Conservation (phyloP, 257 asterid species). For the Nicotiana knightiana region DNA sequence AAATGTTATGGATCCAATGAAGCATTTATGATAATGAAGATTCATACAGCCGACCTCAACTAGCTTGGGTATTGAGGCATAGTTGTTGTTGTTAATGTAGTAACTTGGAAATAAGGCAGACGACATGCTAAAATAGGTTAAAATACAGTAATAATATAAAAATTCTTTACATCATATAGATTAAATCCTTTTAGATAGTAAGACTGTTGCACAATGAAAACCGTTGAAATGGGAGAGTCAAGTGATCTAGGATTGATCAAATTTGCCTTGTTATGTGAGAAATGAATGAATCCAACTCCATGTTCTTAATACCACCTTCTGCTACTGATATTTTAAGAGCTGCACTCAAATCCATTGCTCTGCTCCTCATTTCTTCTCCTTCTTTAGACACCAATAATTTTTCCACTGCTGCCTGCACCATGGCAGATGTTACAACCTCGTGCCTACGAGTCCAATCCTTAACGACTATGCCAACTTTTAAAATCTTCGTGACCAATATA, state of each 20-base stretch:
- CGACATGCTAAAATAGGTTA: no score
- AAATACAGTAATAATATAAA: no score
- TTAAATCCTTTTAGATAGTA: no score
- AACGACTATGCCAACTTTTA: constrained; percentile 37
- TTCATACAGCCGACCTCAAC: no score
- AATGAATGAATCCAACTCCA: constrained; percentile 39
- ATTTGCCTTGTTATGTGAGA: constrained; percentile 31
- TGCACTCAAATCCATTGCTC: constrained; percentile 36
- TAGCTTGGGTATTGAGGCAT: no score
- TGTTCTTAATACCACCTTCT: constrained; percentile 31
- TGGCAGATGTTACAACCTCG: constrained; percentile 23
- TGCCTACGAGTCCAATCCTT: constrained; percentile 35
- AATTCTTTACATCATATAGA: not conserved
- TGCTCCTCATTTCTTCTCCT: constrained; percentile 35
- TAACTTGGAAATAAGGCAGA: not conserved
- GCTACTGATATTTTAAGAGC: constrained; percentile 33
- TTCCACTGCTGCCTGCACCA: constrained; percentile 22
- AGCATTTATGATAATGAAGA: no score
- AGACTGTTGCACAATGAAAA: not conserved
- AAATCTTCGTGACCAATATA: constrained; percentile 26
- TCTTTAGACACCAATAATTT: constrained; percentile 34
- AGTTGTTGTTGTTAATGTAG: no score
- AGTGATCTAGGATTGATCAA: not conserved
- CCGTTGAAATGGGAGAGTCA: not conserved
- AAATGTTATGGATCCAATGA: no score